These are phyloP conservation scores for Delitschia confertaspora DNA, from an alignment of 495 filamentous ascomycete species.

Conservation along the genomic window DNA sequence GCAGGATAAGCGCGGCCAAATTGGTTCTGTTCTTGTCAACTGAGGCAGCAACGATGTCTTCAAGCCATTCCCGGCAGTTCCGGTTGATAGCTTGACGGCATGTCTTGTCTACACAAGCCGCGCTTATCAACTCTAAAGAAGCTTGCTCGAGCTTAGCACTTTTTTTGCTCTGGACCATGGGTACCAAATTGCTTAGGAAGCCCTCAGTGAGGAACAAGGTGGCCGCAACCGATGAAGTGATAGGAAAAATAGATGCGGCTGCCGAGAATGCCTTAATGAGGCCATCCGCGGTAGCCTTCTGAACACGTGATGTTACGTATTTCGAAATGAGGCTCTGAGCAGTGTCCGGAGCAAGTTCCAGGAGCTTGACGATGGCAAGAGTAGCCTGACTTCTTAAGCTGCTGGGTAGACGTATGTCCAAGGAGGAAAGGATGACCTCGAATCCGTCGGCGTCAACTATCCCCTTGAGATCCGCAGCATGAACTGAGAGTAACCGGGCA, in stretches of 20 bases:
- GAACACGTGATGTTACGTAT: slow-evolving; percentile 53
- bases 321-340: slow-evolving; percentile 56
- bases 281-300: slow-evolving; percentile 48
- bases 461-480: slow-evolving; percentile 49
- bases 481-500: slow-evolving; percentile 52
- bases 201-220: slow-evolving; percentile 75
- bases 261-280: slow-evolving; percentile 77
- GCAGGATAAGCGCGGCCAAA: slow-evolving; percentile 74
- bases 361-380: slow-evolving; percentile 66
- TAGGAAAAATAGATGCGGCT: slow-evolving; percentile 74
- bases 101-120: slow-evolving; percentile 69
- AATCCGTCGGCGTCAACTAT: slow-evolving; percentile 69
- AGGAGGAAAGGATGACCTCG: slow-evolving; percentile 65
- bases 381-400: slow-evolving; percentile 65
- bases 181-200: slow-evolving; percentile 61
- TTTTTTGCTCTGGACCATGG: slow-evolving; percentile 53
- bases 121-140: slow-evolving; percentile 77
- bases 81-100: slow-evolving; percentile 74
- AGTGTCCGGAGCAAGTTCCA: slow-evolving; percentile 60
- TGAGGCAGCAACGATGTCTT: slow-evolving; percentile 58
- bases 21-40: slow-evolving; percentile 51
- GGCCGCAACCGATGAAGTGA: slow-evolving; percentile 60
- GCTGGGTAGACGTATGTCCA: slow-evolving; percentile 65
- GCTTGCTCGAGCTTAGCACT: slow-evolving; percentile 57
- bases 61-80: slow-evolving; percentile 74